phyloP scores from a whole-genome alignment of 1,284 basidiomycete species.

The Hortiboletus rubellus region DNA sequence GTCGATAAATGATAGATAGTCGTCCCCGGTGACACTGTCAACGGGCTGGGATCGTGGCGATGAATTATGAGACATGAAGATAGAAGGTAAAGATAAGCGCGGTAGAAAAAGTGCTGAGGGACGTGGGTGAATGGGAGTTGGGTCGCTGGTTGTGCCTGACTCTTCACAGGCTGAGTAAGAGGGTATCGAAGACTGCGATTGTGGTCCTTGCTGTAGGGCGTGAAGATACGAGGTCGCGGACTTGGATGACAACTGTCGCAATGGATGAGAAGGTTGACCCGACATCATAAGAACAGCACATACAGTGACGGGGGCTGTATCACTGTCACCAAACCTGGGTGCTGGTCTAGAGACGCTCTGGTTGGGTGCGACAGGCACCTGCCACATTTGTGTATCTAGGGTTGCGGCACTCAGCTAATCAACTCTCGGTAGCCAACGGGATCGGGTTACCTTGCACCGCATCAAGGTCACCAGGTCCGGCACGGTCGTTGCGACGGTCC shows the following conservation, averaged over 20 bases:
- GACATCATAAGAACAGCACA: constrained; percentile 6
- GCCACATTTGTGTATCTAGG: constrained; percentile 23
- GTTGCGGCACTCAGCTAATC: constrained; percentile 3
- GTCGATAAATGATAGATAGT: constrained; percentile 60
- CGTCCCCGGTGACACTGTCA: constrained; percentile 12
- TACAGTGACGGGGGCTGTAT: constrained; percentile 28
- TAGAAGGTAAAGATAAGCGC: constrained; percentile 35
- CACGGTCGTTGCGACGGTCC: constrained; percentile 21
- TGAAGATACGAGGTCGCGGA: constrained; percentile 7
- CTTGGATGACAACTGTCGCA: constrained; percentile 18
- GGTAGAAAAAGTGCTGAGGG: constrained; percentile 33
- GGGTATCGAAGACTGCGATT: constrained; percentile 9
- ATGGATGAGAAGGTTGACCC: constrained; percentile 16
- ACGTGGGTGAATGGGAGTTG: constrained; percentile 50
- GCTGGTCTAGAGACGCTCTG: constrained; percentile 9
- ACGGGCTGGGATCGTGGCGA: constrained; percentile 15
- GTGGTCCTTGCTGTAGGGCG: neutral
- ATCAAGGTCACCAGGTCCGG: constrained; percentile 21
- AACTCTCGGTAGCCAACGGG: neutral
- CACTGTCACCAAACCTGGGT: constrained; percentile 19
- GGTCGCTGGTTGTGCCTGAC: constrained; percentile 41
- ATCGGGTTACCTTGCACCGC: constrained; percentile 25
- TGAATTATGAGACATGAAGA: constrained; percentile 27
- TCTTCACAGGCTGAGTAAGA: constrained; percentile 30
- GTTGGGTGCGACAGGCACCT: constrained; percentile 6